Evolutionary conservation across 2,329 filamentous ascomycete genomes (phyloP), one percentile per base, ranked within the genome.

Genomic region (Claviceps maximensis): DNA sequence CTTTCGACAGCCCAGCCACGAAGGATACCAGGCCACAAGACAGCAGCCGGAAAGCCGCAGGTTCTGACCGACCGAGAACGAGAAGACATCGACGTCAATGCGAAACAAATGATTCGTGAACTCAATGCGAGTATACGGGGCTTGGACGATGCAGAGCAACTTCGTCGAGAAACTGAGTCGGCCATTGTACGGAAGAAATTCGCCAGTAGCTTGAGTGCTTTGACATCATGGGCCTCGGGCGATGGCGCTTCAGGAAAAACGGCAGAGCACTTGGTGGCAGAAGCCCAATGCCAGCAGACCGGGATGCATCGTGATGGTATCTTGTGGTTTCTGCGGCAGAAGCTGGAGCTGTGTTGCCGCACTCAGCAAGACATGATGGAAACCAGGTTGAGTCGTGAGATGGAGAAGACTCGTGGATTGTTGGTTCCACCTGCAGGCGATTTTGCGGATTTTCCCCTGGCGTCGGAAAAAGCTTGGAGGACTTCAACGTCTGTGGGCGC

Each of bases 321-420:
- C 47, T 71, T 97, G 12, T 91, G 86, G 83, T 90, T 85, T 60
- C 66, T 98, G 61, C 77, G 87, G 57, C 78, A 84, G 63, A 78
- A 82, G 61, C 70, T 97, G 57, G 86, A 93, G 69, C 76, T 81
- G 58, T 89, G 85, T 53, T 85, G 86, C 44, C 77, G 81, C 61
- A 82, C 85, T 57, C 91, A 97, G 72, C 83, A 88, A 61, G 79
- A 78, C 50, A 96, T 97, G 89, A 95, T 97, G 77, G 90, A 95
- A 71, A 86, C 87, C 62, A 74, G 93, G 60, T 74, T 97, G 59
- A 82, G 83, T 63, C 76, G 93, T 52, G 88, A 94, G 66, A 77
- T 91, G 67, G 90, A 97, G 71, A 93, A 87, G 78, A 90, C 84
- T 63, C 87, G 88, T 69, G 94, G 87, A 63, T 79, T 91, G 55